phyloP scores from a whole-genome alignment of 352 stramenopile species.

The Phytopythium kandeliae region DNA sequence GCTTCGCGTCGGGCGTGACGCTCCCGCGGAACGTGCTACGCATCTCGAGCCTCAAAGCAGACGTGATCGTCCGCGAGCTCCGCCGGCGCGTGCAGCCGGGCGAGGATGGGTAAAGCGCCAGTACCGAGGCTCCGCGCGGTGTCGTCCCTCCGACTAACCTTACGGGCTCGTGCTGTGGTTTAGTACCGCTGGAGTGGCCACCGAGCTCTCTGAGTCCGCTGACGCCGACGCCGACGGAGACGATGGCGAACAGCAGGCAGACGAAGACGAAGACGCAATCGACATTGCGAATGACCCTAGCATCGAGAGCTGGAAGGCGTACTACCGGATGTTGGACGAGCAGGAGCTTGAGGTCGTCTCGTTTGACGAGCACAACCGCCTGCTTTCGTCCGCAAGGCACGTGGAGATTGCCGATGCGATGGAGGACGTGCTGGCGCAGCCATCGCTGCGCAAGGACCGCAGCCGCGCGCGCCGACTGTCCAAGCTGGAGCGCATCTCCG shows the following conservation, averaged over 20 bases:
- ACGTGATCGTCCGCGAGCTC: conserved; percentile 52
- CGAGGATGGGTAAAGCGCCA: background rate
- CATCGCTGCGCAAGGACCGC: conserved; percentile 53
- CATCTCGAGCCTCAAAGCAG: conserved; percentile 51
- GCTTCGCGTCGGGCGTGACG: conserved; percentile 35
- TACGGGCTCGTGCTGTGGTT: background rate
- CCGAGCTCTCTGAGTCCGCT: background rate
- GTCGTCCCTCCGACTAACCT: background rate
- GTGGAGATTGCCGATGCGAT: conserved; percentile 70
- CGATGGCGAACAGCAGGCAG: background rate
- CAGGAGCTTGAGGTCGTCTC: conserved; percentile 62
- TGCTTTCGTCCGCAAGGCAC: conserved; percentile 59
- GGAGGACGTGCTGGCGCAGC: conserved; percentile 59
- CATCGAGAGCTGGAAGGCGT: conserved; percentile 39
- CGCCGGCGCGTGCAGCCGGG: conserved; percentile 19
- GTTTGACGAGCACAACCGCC: conserved; percentile 44
- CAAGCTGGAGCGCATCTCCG: conserved; percentile 49
- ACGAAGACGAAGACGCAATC: conserved; percentile 4
- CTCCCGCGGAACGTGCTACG: conserved; percentile 33
- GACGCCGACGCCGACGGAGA: background rate
- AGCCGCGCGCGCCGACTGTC: conserved; percentile 56
- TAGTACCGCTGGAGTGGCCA: background rate
- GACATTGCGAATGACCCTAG: conserved; percentile 14
- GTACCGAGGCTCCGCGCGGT: too few species aligned
- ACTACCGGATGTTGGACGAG: conserved; percentile 44